A percentile compares a stretch with the other conserved stretches of the same genome.
phyloP scores from a whole-genome alignment of 306 rosid species.

The Medicago arabica region DNA sequence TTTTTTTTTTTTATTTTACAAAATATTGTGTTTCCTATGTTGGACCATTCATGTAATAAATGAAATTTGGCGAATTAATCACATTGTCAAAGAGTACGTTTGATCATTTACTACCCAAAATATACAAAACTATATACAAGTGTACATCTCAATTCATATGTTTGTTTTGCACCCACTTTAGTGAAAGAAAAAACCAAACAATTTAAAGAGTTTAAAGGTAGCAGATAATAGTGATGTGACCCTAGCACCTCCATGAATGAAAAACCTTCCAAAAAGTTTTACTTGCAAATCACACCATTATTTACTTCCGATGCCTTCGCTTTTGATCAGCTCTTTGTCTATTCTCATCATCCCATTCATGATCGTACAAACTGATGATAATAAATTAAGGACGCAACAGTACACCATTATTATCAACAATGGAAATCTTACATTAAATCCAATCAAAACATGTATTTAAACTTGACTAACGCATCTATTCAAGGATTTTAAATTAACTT shows the following conservation, averaged over 20 bases:
- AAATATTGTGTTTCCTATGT: conserved; percentile 34
- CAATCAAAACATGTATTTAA: conserved; percentile 26
- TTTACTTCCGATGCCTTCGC: conserved; percentile 89
- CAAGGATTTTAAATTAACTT: neutral
- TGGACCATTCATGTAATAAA: conserved; percentile 29
- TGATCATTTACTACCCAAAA: conserved; percentile 33
- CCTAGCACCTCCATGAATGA: conserved; percentile 34
- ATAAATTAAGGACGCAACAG: conserved; percentile 57
- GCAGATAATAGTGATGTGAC: conserved; percentile 25
- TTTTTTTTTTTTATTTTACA: conserved; percentile 22
- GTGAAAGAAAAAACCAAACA: conserved; percentile 17
- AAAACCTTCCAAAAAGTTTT: conserved; percentile 23
- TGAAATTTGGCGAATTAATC: conserved; percentile 34
- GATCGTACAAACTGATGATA: conserved; percentile 66
- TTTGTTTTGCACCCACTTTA: conserved; percentile 32
- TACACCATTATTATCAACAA: neutral
- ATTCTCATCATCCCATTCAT: conserved; percentile 96
- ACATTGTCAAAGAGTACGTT: conserved; percentile 31
- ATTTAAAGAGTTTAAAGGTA: conserved; percentile 41
- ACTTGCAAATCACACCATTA: neutral
- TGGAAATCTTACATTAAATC: conserved; percentile 18
- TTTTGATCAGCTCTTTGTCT: conserved; percentile 92
- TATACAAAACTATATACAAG: conserved; percentile 62
- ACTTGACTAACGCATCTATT: neutral
- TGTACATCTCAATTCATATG: conserved; percentile 33